These are phyloP conservation scores for Oryza glumipatula DNA, from an alignment of 176 grass and related monocot species.

Conservation along the genomic window DNA sequence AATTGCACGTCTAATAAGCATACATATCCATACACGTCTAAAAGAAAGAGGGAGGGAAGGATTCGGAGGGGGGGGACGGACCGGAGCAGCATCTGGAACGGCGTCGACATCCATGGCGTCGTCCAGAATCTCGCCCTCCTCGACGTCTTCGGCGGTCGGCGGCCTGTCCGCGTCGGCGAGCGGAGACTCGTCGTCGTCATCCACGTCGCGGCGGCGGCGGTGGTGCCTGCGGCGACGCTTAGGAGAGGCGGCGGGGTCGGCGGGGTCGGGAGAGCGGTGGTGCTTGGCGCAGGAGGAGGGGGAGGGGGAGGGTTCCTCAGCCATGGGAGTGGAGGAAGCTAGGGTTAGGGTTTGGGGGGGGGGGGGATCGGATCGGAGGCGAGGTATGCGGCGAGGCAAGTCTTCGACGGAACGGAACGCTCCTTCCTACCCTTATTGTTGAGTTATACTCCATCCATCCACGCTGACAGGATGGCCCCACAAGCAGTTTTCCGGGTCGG, in stretches of 20 bases:
- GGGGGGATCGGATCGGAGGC: neutral
- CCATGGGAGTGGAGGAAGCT: neutral
- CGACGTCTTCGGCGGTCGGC: conserved; percentile 58
- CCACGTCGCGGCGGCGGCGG: conserved; percentile 25
- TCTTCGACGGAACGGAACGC: neutral
- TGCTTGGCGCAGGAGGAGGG: conserved; percentile 57
- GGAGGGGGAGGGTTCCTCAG: conserved; percentile 49
- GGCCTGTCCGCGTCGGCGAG: conserved; percentile 13
- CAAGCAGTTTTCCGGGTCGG: neutral
- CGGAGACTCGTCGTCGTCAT: neutral
- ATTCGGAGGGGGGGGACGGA: conserved; percentile 45
- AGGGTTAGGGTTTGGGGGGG: conserved; percentile 65
- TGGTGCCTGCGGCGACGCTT: conserved; percentile 82
- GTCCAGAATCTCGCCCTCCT: conserved; percentile 96
- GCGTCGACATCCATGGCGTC: conserved; percentile 48
- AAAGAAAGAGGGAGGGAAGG: neutral
- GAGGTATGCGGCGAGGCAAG: neutral
- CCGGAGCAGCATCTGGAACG: conserved; percentile 42
- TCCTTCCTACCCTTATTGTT: neutral
- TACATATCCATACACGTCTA: no score
- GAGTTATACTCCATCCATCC: neutral
- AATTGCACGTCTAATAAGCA: no score
- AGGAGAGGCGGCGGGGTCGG: conserved; percentile 42
- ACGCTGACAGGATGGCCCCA: neutral
- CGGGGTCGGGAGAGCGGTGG: conserved; percentile 47